Evolutionary conservation across 768 basidiomycete genomes (phyloP), one percentile per base, ranked within the genome.

Genomic region (Lactarius deliciosus): DNA sequence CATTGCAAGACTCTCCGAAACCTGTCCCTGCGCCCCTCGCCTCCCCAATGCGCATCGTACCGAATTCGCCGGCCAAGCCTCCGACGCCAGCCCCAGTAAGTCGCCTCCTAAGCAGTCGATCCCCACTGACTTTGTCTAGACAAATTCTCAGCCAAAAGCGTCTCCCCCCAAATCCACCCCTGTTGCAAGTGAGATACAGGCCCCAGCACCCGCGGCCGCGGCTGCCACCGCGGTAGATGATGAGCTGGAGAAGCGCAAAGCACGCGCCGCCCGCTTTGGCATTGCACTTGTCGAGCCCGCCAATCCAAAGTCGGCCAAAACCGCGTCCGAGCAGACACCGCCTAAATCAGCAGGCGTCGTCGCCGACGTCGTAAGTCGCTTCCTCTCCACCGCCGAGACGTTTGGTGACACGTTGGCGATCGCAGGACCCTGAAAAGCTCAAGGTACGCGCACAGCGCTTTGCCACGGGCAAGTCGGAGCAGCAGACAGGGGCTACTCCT

Each of bases 191-290:
- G 67, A 57, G 7, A 20, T 57, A 15, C 8, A 68, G 20, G 18
- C 63, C 25, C n/a, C 47, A 5, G 57, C 63, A 2, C 32, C 67
- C 3, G 38, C 71, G 28, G 16, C 70, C 1, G 53, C 69, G 22
- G 20, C 70, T 2, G 53, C 69, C 59, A 10, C 73, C 5, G 13
- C 53, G 4, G 79, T 74, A 28, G 86, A 87, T 65, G 64, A 75
- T 30, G 88, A 89, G 61, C 75, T 80, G 11, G 86, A 83, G 69
- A 86, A 81, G 71, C 84, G 86, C 61, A 84, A 78, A 72, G 78
- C 80, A 53, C 85, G 89, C 50, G 88, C 89, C 6, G 86, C 80
- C 20, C 85, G 89, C n/a, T 90, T 91, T 69, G 86, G 86, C 38
- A 85, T 88, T n/a, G 82, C 86, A 4, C 72, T 88, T 9, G 83